Conservation (phyloP, 768 basidiomycete genomes). For the Boletus rufocinnamomeus region DNA sequence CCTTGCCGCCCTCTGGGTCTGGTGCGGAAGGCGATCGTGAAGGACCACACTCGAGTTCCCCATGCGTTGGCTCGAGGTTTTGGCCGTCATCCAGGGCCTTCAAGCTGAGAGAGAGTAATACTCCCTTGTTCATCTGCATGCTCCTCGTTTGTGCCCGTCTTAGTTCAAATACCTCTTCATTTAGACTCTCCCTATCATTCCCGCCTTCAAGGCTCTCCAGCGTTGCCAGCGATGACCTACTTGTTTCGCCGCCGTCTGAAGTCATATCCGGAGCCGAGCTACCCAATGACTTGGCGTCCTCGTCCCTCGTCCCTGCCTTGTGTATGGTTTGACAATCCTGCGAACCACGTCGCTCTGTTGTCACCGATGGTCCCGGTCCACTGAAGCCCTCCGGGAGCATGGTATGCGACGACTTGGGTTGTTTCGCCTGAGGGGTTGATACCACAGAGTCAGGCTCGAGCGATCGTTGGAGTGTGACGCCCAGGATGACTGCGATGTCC, state of each 20-base stretch:
- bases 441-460: constrained; percentile 10
- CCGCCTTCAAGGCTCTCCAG: constrained; percentile 25
- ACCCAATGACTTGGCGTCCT: constrained; percentile 23
- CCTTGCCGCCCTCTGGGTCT: constrained; percentile 14
- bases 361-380: not conserved
- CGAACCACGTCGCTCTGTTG: not conserved
- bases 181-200: constrained; percentile 18
- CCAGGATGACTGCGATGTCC: constrained; percentile 11
- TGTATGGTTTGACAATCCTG: constrained; percentile 1
- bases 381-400: not conserved
- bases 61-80: constrained; percentile 1
- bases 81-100: constrained; percentile 9
- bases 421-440: not conserved
- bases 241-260: constrained; percentile 24
- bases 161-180: constrained; percentile 45
- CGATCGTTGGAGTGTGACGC: constrained; percentile 17
- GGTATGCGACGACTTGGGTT: not conserved
- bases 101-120: constrained; percentile 39
- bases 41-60: constrained; percentile 2
- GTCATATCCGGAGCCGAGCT: constrained; percentile 30
- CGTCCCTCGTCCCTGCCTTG: constrained; percentile 7
- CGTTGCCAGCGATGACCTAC: constrained; percentile 26
- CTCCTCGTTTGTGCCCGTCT: constrained; percentile 51
- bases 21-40: constrained; percentile 3
- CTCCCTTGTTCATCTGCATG: constrained; percentile 50